Evolutionary conservation across 805 yeast species (phyloP).

Genomic region (Metschnikowia amazonensis): DNA sequence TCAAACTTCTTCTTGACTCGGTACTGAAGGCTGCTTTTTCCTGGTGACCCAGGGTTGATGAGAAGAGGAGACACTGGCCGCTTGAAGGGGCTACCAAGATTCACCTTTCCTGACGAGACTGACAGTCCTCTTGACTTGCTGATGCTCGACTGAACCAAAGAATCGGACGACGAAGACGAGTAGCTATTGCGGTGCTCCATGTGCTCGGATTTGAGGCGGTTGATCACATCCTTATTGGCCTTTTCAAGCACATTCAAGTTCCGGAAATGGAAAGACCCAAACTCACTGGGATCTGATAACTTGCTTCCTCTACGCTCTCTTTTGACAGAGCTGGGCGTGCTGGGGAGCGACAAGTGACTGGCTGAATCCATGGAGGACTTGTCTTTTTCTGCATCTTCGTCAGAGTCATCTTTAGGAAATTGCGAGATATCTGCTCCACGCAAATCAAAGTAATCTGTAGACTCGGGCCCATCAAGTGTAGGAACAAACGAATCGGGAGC

Average conservation of each 20-base stretch:
- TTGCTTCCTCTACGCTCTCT: conserved; percentile 73
- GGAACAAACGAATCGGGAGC: conserved; percentile 82
- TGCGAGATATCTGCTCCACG: conserved; percentile 79
- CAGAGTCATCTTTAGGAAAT: conserved; percentile 50
- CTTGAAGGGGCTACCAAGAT: conserved; percentile 38
- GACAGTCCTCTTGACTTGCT: conserved; percentile 35
- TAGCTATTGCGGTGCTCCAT: conserved; percentile 52
- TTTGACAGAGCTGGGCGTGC: conserved; percentile 23
- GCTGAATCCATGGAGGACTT: conserved; percentile 3
- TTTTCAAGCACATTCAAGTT: conserved; percentile 86
- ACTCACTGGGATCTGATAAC: conserved; percentile 69
- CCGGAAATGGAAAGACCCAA: conserved; percentile 90
- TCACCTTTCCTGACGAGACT: conserved; percentile 21
- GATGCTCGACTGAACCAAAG: conserved; percentile 25
- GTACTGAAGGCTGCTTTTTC: conserved; percentile 13
- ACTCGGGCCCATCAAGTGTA: conserved; percentile 68
- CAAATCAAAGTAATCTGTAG: conserved; percentile 84
- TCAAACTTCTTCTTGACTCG: conserved; percentile 10
- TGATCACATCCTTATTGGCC: conserved; percentile 90
- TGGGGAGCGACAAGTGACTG: conserved; percentile 17
- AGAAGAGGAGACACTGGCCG: conserved; percentile 45
- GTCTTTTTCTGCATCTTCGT: conserved; percentile 20
- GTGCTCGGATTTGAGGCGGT: conserved; percentile 81
- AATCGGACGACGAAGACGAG: conserved; percentile 48
- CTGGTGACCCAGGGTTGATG: conserved; percentile 27